Conservation (phyloP, 495 filamentous ascomycete genomes). For the Daldinia bambusicola region DNA sequence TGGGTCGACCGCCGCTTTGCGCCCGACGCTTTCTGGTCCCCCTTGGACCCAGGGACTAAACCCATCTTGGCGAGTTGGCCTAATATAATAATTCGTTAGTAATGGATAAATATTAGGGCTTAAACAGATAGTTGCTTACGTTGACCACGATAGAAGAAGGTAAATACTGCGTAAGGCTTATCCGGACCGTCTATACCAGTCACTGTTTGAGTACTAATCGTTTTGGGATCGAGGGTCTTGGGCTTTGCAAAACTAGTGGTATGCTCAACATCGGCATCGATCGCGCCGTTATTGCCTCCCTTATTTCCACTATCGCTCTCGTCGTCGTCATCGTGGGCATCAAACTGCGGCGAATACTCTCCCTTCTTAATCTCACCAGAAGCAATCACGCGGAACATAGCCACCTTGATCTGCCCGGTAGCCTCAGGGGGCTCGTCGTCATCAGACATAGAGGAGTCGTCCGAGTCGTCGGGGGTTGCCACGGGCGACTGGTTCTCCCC, state of each 20-base stretch:
- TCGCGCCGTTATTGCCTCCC: constrained; percentile 53
- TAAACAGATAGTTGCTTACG: constrained; percentile 66
- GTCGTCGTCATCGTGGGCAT: constrained; percentile 94
- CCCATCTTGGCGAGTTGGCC: constrained; percentile 96
- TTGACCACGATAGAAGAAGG: constrained; percentile 97
- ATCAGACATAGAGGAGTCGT: constrained; percentile 78
- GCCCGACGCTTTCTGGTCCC: constrained; percentile 63
- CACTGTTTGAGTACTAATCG: constrained; percentile 97
- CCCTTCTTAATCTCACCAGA: constrained; percentile 97
- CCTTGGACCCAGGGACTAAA: constrained; percentile 72
- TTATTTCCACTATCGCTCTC: constrained; percentile 60
- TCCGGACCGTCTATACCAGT: constrained; percentile 97
- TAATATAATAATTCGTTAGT: constrained; percentile 57
- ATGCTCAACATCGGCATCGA: constrained; percentile 84
- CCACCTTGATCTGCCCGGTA: constrained; percentile 97
- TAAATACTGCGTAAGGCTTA: constrained; percentile 95
- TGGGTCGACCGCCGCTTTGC: constrained; percentile 79
- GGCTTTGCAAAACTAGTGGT: constrained; percentile 99
- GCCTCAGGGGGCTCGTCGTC: constrained; percentile 93
- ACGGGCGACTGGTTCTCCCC: constrained; percentile 76
- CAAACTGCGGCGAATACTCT: constrained; percentile 97
- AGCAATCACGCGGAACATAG: constrained; percentile 92
- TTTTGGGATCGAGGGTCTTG: constrained; percentile 95
- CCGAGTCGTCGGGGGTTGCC: constrained; percentile 77
- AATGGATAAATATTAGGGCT: constrained; percentile 20